Evolutionary conservation across 176 grass and related monocot genomes (phyloP), one percentile per base, ranked within the genome.

Genomic region (Oryza australiensis): DNA sequence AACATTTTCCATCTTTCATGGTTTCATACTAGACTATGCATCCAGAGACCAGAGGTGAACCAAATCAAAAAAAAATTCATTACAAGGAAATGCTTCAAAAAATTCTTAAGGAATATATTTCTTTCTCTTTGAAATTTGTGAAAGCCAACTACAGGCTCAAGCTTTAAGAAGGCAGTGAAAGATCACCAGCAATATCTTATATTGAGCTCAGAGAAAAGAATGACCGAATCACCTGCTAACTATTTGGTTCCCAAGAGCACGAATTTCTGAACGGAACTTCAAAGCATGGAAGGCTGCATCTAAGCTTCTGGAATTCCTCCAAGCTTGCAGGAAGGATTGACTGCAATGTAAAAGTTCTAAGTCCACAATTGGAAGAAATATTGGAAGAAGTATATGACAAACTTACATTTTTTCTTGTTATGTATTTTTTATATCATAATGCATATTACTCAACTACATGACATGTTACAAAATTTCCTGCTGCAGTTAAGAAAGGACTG

Each of bases 281-380:
- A 99, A 82, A 85, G 96, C 91, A 88, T 90, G 93, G 83, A 92
- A 99, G 32, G 93, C 91, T 88, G 83, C 96, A 99, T 66, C 93
- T 95, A 87, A 99, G 91, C 75, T 87, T 94, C 64, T 99, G 96
- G 90, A 93, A 93, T 81, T 99, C 93, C 41, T 82, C 87, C 83
- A 99, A 83, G 70, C 82, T 88, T 85, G 73, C 28, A 68, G 96
- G 96, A 68, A 99, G 88, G 84, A 92, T 86, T 62, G 96, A 75
- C 96, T 99, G 81, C 65, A 91, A 83, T 2, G 30, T 4, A 53
- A 57, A 37, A 34, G 55, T 53, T n/a, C n/a, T 85, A 88, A 83
- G 29, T 80, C 22, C 72, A 81, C 41, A 45, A 62, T 28, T 23
- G n/a, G n/a, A n/a, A n/a, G n/a, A n/a, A n/a, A n/a, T n/a, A n/a